Conservation (phyloP, 352 stramenopile genomes). For the Phytophthora podocarpi region DNA sequence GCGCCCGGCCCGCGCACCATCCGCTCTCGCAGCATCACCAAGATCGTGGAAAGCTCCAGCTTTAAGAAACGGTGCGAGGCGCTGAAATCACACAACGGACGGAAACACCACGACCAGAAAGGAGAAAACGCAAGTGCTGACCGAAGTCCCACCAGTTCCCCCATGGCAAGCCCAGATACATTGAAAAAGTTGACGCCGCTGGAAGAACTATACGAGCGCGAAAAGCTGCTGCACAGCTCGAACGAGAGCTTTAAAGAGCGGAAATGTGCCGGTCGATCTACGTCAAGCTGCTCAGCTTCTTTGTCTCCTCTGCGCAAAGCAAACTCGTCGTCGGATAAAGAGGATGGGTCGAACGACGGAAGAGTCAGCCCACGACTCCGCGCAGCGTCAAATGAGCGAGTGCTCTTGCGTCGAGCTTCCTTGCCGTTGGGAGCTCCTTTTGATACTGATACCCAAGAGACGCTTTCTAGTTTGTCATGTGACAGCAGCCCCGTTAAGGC, state of each 20-base stretch:
- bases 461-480: slow-evolving; percentile 17
- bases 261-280: not conserved
- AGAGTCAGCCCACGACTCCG: slow-evolving; percentile 3
- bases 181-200: slow-evolving; percentile 32
- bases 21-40: slow-evolving; percentile 41
- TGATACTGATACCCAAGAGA: slow-evolving; percentile 21
- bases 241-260: slow-evolving; percentile 7
- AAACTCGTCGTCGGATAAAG: slow-evolving; percentile 21
- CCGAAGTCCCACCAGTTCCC: not conserved
- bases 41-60: slow-evolving; percentile 44
- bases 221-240: slow-evolving; percentile 23
- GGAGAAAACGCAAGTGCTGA: not conserved
- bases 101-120: slow-evolving; percentile 28
- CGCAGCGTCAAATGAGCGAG: slow-evolving; percentile 9
- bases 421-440: slow-evolving; percentile 12
- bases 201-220: slow-evolving; percentile 39
- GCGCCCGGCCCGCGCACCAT: slow-evolving; percentile 16
- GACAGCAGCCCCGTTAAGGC: slow-evolving; percentile 20
- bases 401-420: slow-evolving; percentile 19
- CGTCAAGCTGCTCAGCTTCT: not conserved
- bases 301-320: not conserved
- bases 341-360: slow-evolving; percentile 1
- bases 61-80: slow-evolving; percentile 54
- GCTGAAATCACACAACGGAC: slow-evolving; percentile 29
- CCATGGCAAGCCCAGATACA: not conserved